These are phyloP conservation scores for Trichoderma arundinaceum DNA, from an alignment of 2,329 filamentous ascomycete species.

Conservation along the genomic window DNA sequence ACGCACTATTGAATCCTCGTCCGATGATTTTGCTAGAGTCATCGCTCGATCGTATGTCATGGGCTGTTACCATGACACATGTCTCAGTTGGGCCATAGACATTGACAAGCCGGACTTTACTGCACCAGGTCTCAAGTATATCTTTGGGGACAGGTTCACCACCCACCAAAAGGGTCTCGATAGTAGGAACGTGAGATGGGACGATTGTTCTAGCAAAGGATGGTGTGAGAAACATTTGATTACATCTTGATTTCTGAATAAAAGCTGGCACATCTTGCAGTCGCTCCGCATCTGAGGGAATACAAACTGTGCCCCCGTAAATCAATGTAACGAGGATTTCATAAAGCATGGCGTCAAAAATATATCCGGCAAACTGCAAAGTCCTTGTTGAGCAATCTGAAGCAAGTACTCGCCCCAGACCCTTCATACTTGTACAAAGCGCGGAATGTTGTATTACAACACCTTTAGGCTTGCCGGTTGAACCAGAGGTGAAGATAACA, in stretches of 20 bases:
- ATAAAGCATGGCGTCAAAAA: constrained; percentile 16
- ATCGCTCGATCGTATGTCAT: constrained; percentile 1
- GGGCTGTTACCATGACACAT: constrained; percentile 37
- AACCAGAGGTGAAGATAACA: constrained; percentile 18
- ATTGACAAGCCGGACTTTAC: constrained; percentile 46
- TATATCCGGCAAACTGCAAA: constrained; percentile 24
- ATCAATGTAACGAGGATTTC: constrained; percentile 4
- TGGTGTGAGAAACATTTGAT: constrained; percentile 2
- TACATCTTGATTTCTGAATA: not conserved
- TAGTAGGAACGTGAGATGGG: constrained; percentile 16
- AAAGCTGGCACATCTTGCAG: not conserved
- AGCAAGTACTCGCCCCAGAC: not conserved
- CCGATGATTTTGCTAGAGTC: constrained; percentile 25
- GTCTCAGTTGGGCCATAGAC: constrained; percentile 51
- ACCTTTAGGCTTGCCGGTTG: constrained; percentile 23
- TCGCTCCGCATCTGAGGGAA: constrained; percentile 9
- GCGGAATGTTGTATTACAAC: constrained; percentile 21
- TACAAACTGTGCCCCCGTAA: constrained; percentile 11
- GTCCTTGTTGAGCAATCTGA: not conserved
- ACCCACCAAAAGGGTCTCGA: constrained; percentile 17
- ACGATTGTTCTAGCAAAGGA: constrained; percentile 11
- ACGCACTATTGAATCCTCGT: constrained; percentile 16
- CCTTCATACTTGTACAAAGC: constrained; percentile 1
- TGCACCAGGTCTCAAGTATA: constrained; percentile 10
- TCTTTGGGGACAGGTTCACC: constrained; percentile 25